phyloP scores from a whole-genome alignment of 2,329 filamentous ascomycete species.

The Talaromyces sp. region DNA sequence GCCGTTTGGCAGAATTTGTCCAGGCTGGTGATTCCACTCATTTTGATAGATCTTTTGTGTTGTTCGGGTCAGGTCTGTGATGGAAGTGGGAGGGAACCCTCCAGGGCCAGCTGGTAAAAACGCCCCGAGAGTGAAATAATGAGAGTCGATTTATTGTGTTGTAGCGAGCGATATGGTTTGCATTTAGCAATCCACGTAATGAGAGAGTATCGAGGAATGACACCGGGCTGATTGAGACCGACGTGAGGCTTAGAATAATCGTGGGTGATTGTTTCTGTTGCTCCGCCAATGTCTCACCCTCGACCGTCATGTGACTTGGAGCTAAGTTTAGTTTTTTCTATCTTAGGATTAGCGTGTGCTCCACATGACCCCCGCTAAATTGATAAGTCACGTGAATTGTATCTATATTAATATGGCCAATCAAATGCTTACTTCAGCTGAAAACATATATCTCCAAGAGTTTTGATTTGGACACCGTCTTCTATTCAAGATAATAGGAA shows the following conservation, averaged over 20 bases:
- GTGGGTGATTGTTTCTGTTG: background rate
- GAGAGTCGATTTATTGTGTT: background rate
- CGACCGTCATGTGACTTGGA: conserved; percentile 10
- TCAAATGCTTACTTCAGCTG: background rate
- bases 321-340: conserved; percentile 12
- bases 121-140: background rate
- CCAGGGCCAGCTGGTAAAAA: conserved; percentile 4
- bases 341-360: background rate
- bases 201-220: background rate
- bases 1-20: conserved; percentile 78
- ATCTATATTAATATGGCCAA: conserved; percentile 8
- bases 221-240: background rate
- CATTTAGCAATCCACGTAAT: background rate
- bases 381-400: background rate
- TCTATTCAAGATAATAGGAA: background rate
- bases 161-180: conserved; percentile 7
- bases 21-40: conserved; percentile 91
- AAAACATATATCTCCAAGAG: background rate
- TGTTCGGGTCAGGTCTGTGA: background rate
- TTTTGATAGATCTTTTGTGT: conserved; percentile 27
- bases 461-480: background rate
- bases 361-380: background rate
- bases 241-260: background rate
- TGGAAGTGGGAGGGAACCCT: conserved; percentile 6
- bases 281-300: conserved; percentile 17